A percentile compares a stretch with the other conserved stretches of the same genome.
Conservation (phyloP, 2,329 filamentous ascomycete genomes). For the Paramyrothecium roridum region DNA sequence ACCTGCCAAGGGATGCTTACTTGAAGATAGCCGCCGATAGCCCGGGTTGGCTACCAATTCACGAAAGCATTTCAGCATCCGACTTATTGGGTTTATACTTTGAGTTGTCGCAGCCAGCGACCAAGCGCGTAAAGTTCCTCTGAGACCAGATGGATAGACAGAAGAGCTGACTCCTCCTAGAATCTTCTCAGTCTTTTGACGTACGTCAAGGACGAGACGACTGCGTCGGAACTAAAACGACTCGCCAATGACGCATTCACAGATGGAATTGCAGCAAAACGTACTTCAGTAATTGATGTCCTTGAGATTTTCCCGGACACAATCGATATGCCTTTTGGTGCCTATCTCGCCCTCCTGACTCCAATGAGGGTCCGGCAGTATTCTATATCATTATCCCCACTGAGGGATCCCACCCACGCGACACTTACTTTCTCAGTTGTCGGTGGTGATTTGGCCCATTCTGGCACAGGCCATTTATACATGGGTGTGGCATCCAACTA, state of each 20-base stretch:
- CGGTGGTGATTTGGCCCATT: constrained; percentile 47
- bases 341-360: constrained; percentile 62
- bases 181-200: no score
- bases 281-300: constrained; percentile 56
- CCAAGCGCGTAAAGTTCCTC: no score
- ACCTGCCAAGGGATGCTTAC: constrained; percentile 59
- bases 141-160: no score
- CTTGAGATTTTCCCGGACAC: constrained; percentile 54
- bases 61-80: constrained; percentile 52
- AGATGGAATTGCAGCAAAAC: constrained; percentile 41
- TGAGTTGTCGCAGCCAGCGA: no score
- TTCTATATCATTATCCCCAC: constrained; percentile 68
- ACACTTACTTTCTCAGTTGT: constrained; percentile 65
- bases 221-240: constrained; percentile 26
- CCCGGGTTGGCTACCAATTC: constrained; percentile 46
- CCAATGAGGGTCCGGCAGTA: constrained; percentile 50
- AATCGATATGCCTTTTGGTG: constrained; percentile 51
- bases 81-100: constrained; percentile 65
- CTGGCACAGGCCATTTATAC: constrained; percentile 31
- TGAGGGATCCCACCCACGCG: constrained; percentile 49
- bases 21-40: constrained; percentile 45
- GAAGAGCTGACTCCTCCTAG: no score
- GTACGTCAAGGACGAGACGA: constrained; percentile 36
- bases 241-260: constrained; percentile 35
- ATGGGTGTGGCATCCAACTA: constrained; percentile 58